A percentile compares a stretch with the other conserved stretches of the same genome.
Evolutionary conservation across 805 yeast species (phyloP).

Genomic region (Zygosaccharomyces gambellarensis): DNA sequence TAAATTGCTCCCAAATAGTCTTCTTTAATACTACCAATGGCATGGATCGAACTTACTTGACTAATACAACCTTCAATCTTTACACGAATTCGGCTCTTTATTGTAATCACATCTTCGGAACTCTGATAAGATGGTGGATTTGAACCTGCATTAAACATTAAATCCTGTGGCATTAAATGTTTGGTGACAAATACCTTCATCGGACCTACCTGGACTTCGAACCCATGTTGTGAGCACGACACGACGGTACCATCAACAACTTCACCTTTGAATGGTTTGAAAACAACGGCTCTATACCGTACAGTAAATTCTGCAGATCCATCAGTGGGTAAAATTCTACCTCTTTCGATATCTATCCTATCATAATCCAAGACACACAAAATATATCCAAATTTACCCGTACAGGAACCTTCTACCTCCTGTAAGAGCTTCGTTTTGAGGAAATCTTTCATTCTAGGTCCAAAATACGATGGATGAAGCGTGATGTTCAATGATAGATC

Average conservation of each 20-base stretch:
- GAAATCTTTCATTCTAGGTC: conserved; percentile 95
- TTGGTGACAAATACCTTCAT: conserved; percentile 90
- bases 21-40: conserved; percentile 96
- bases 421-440: conserved; percentile 82
- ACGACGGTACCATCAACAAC: conserved; percentile 97
- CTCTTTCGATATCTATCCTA: conserved; percentile 92
- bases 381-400: conserved; percentile 97
- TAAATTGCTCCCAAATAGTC: conserved; percentile 84
- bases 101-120: conserved; percentile 90
- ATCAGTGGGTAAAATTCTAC: conserved; percentile 80
- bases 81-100: conserved; percentile 88
- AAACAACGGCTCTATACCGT: conserved; percentile 91
- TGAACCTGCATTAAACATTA: conserved; percentile 89
- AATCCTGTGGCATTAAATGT: conserved; percentile 89
- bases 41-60: conserved; percentile 94
- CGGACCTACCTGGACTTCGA: conserved; percentile 98
- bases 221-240: conserved; percentile 89
- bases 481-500: conserved; percentile 89
- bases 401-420: conserved; percentile 98
- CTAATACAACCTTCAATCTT: conserved; percentile 97
- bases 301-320: conserved; percentile 97
- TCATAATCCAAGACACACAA: conserved; percentile 93
- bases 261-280: conserved; percentile 98
- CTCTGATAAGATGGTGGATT: conserved; percentile 98
- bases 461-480: conserved; percentile 94